A percentile compares a stretch with the other conserved stretches of the same genome.
These are phyloP conservation scores for Nidula microcarpa DNA, from an alignment of 768 basidiomycete genomes.

Conservation along the genomic window DNA sequence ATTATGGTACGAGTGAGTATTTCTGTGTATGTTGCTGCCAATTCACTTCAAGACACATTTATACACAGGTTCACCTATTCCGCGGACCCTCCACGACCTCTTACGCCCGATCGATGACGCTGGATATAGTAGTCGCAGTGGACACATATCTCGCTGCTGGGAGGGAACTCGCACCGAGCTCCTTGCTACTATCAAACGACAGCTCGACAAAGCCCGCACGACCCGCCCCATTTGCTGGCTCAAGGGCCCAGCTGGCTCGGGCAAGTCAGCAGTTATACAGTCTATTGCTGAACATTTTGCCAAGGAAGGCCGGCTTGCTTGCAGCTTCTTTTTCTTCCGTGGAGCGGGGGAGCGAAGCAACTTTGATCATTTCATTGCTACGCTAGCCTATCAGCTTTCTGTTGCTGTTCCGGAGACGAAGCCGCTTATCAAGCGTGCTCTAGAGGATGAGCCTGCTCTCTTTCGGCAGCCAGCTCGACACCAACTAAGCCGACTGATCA, in stretches of 20 bases:
- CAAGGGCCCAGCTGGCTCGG: not conserved
- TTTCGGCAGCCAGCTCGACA: not conserved
- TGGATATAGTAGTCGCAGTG: too few species aligned
- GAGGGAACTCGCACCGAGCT: too few species aligned
- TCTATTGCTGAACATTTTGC: slow-evolving; percentile 1
- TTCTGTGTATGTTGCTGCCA: too few species aligned
- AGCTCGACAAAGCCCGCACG: too few species aligned
- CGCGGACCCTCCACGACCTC: too few species aligned
- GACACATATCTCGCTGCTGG: too few species aligned
- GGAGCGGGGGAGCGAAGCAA: slow-evolving; percentile 1
- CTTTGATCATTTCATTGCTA: not conserved
- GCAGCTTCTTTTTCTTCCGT: slow-evolving; percentile 5
- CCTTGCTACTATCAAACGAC: too few species aligned
- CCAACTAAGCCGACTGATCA: not conserved
- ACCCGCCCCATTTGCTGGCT: slow-evolving; percentile 1
- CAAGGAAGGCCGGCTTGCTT: not conserved
- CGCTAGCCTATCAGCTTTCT: slow-evolving; percentile 3
- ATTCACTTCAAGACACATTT: too few species aligned
- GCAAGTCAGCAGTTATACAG: slow-evolving; percentile 1
- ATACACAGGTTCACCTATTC: too few species aligned
- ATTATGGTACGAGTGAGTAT: too few species aligned
- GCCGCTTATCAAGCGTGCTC: not conserved
- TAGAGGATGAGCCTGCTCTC: not conserved
- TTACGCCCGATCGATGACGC: too few species aligned
- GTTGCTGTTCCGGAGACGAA: not conserved